phyloP scores from a whole-genome alignment of 2,329 filamentous ascomycete genomes.

The Fusarium domesticum region DNA sequence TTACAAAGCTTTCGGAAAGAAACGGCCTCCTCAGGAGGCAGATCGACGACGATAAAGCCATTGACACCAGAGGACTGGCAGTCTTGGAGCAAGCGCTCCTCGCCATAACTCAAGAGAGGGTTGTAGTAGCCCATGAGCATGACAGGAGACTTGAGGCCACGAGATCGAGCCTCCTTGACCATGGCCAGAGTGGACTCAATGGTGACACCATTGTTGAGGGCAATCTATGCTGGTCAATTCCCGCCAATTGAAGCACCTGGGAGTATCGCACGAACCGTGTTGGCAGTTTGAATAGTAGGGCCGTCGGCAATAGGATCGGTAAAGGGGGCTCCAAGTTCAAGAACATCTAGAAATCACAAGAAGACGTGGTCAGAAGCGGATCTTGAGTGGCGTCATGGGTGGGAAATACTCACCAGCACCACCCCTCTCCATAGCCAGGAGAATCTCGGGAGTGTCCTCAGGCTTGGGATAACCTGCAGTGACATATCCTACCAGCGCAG shows the following conservation, averaged over 20 bases:
- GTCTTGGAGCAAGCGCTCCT: slow-evolving; percentile 82
- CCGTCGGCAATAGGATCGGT: slow-evolving; percentile 98
- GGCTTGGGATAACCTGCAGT: slow-evolving; percentile 87
- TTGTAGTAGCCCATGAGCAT: slow-evolving; percentile 99
- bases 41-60: slow-evolving; percentile 93
- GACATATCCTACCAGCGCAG: slow-evolving; percentile 91
- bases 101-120: slow-evolving; percentile 88
- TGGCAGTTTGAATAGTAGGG: slow-evolving; percentile 92
- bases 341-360: slow-evolving; percentile 72
- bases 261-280: slow-evolving; percentile 60
- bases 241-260: slow-evolving; percentile 1
- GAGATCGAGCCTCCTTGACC: slow-evolving; percentile 73
- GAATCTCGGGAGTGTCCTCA: slow-evolving; percentile 77
- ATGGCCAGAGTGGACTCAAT: slow-evolving; percentile 76
- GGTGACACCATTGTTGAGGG: slow-evolving; percentile 84
- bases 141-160: slow-evolving; percentile 76
- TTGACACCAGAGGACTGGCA: slow-evolving; percentile 83
- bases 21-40: slow-evolving; percentile 93
- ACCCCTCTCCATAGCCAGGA: slow-evolving; percentile 87
- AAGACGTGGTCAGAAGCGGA: slow-evolving; percentile 11
- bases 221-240: slow-evolving; percentile 46
- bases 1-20: slow-evolving; percentile 84
- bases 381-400: slow-evolving; percentile 2
- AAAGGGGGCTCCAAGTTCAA: slow-evolving; percentile 94
- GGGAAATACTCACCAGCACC: slow-evolving; percentile 67